These are phyloP conservation scores for Bipolaris sorokiniana DNA, from an alignment of 2,329 filamentous ascomycete genomes.

Conservation along the genomic window DNA sequence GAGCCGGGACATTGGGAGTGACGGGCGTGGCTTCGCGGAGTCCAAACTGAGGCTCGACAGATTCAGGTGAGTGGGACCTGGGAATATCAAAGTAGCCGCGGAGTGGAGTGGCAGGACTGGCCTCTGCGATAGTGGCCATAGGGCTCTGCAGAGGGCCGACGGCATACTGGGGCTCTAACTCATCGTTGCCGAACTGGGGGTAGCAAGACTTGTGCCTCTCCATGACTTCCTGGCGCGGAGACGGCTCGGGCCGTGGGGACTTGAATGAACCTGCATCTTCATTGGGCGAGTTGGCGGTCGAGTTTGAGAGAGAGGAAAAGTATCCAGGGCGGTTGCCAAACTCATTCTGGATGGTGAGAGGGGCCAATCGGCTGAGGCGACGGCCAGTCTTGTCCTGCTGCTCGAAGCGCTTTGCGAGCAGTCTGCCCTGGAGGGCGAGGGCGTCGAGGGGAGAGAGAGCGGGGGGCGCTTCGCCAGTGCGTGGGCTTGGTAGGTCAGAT, in stretches of 20 bases:
- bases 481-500: constrained; percentile 55
- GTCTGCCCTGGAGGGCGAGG: constrained; percentile 87
- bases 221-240: constrained; percentile 36
- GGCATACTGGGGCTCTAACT: constrained; percentile 34
- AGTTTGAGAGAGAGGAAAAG: constrained; percentile 73
- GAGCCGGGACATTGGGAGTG: constrained; percentile 44
- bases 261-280: constrained; percentile 47
- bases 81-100: constrained; percentile 56
- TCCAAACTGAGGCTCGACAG: constrained; percentile 50
- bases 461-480: constrained; percentile 71
- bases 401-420: constrained; percentile 86
- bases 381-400: constrained; percentile 73
- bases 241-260: constrained; percentile 34
- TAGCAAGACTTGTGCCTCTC: constrained; percentile 48
- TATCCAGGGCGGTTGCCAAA: constrained; percentile 79
- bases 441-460: constrained; percentile 94
- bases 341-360: constrained; percentile 81
- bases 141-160: constrained; percentile 38
- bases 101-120: constrained; percentile 29
- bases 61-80: constrained; percentile 54
- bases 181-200: constrained; percentile 44
- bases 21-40: constrained; percentile 54
- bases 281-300: constrained; percentile 61
- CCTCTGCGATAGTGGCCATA: constrained; percentile 47
- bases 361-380: constrained; percentile 84